Evolutionary conservation across 169 alveolate genomes (phyloP).

Genomic region (Plasmodium billcollinsi): DNA sequence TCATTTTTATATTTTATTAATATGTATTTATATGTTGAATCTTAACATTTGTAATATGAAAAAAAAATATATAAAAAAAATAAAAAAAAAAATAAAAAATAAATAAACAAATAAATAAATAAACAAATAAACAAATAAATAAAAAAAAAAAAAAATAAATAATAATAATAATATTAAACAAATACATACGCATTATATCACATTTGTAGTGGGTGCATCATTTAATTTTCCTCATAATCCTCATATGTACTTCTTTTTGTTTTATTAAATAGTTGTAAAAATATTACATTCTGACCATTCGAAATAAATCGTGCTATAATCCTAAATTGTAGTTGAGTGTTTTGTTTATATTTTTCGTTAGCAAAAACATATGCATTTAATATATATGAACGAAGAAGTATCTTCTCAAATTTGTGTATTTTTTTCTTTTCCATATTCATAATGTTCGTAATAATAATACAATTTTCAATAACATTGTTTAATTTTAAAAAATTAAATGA

Average conservation of each 20-base stretch:
- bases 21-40: no score
- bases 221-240: conserved; percentile 20
- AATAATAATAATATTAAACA: background rate
- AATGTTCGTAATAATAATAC: conserved; percentile 53
- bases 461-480: conserved; percentile 25
- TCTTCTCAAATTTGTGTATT: conserved; percentile 49
- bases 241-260: conserved; percentile 6
- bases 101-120: background rate
- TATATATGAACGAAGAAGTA: conserved; percentile 39
- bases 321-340: conserved; percentile 41
- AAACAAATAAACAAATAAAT: background rate
- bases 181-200: background rate
- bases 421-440: conserved; percentile 46
- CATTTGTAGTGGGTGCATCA: no score
- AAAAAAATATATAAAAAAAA: background rate
- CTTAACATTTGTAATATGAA: no score
- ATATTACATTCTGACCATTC: conserved; percentile 61
- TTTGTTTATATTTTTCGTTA: conserved; percentile 56
- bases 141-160: background rate
- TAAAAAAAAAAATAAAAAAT: background rate
- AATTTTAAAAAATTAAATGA: conserved; percentile 23
- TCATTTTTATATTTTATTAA: no score
- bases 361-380: conserved; percentile 71
- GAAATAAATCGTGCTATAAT: conserved; percentile 51
- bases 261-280: conserved; percentile 50